Evolutionary conservation across 2,329 filamentous ascomycete species (phyloP).

Genomic region (Didymella lethalis): DNA sequence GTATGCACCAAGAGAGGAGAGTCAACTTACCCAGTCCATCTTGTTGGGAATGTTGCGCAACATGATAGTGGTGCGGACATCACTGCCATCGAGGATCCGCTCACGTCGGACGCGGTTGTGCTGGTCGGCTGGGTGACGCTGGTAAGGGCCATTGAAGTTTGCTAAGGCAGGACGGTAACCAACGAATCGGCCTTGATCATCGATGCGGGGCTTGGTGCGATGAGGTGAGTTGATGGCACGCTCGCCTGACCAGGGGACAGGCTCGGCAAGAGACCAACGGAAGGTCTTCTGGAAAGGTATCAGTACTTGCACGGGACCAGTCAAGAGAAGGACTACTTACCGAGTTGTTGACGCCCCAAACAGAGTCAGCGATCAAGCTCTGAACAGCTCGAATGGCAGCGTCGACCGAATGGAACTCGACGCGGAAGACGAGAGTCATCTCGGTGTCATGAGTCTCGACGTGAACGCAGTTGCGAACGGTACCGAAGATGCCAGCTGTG

Average conservation of each 20-base stretch:
- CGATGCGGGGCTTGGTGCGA: slow-evolving; percentile 31
- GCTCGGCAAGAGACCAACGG: slow-evolving; percentile 28
- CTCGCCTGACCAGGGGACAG: slow-evolving; percentile 32
- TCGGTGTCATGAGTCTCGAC: slow-evolving; percentile 26
- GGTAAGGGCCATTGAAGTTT: slow-evolving; percentile 7
- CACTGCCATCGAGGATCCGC: slow-evolving; percentile 53
- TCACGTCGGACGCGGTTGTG: slow-evolving; percentile 51
- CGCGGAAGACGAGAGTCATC: slow-evolving; percentile 35
- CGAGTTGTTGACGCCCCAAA: slow-evolving; percentile 25
- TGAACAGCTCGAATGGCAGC: slow-evolving; percentile 39
- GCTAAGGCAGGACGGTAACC: slow-evolving; percentile 25
- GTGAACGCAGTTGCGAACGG: slow-evolving; percentile 31
- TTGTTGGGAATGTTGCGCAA: slow-evolving; percentile 94
- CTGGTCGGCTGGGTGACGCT: slow-evolving; percentile 38
- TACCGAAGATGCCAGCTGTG: slow-evolving; percentile 29
- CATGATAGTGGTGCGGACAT: slow-evolving; percentile 75
- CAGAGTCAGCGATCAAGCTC: slow-evolving; percentile 19
- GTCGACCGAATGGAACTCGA: slow-evolving; percentile 45
- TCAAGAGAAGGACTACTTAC: slow-evolving; percentile 22
- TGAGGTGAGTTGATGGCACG: slow-evolving; percentile 31
- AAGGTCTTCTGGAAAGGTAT: slow-evolving; percentile 34
- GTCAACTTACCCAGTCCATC: slow-evolving; percentile 66
- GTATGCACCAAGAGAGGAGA: background rate
- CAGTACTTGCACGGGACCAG: slow-evolving; percentile 20
- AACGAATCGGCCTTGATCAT: slow-evolving; percentile 35